Evolutionary conservation across 2,329 filamentous ascomycete genomes (phyloP), one percentile per base, ranked within the genome.

Genomic region (Allantophomopsis cytisporea): DNA sequence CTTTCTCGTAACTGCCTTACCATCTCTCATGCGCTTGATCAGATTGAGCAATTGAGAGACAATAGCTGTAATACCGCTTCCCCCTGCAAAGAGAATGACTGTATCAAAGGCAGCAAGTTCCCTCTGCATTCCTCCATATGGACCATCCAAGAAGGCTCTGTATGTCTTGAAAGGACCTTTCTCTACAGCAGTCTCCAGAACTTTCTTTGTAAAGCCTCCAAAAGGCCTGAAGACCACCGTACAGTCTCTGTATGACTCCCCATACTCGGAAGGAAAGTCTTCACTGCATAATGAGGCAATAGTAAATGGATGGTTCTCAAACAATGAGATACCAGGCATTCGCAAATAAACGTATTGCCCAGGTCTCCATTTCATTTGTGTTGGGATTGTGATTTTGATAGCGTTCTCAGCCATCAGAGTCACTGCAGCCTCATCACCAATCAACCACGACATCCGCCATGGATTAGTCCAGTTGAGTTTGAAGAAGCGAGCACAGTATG

Each of bases 301-400:
- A 0, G 91, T 96, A 55, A 96, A 96, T 0, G 89, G 89, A 51
- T 96, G 91, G 50, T 94, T 95, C 48, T 94, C 85, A 42, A 95
- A 78, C 2, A 93, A 59, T 0, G 87, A 88, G 49, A 96, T 87
- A 2, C 85, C 85, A 0, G 89, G 89, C 80, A 96, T 94, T 39
- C 89, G 78, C 15, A 96, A 69, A 56, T 95, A 96, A 14, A 95
- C 83, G 50, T 93, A 95, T 59, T 96, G 91, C 5, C 89, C 91
- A 1, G 89, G 87, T 54, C 77, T 80, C 89, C 89, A 96, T 45
- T 76, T 80, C 71, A 93, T 83, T 58, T 89, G 85, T 0, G 89
- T 95, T 1, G 89, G 87, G 38, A 96, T 83, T 0, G 89, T 95
- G 49, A 96, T 75, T 58, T 95, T 95, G 62, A 96, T 80, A n/a